Evolutionary conservation across 2,329 filamentous ascomycete species (phyloP).

Genomic region (Pseudonectria buxi): DNA sequence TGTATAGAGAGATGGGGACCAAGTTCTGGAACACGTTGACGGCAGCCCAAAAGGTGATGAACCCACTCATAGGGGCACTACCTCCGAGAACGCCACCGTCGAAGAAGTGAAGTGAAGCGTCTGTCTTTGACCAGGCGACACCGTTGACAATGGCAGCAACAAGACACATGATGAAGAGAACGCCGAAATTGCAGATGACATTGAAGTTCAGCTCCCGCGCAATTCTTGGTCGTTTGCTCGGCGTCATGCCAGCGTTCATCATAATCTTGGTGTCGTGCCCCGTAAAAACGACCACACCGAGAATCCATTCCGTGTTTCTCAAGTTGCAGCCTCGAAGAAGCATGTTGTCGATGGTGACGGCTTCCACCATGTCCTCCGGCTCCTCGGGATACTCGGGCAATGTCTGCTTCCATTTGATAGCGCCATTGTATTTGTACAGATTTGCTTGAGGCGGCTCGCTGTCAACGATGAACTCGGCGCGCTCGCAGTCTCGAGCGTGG

Average conservation of each 20-base stretch:
- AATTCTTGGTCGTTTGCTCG: slow-evolving; percentile 86
- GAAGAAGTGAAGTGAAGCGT: slow-evolving; percentile 73
- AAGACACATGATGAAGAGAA: slow-evolving; percentile 85
- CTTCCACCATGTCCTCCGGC: slow-evolving; percentile 76
- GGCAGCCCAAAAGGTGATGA: slow-evolving; percentile 95
- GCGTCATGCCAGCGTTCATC: slow-evolving; percentile 94
- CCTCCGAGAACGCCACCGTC: slow-evolving; percentile 79
- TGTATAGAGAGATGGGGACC: slow-evolving; percentile 96
- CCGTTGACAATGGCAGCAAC: slow-evolving; percentile 81
- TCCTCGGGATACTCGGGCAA: slow-evolving; percentile 57
- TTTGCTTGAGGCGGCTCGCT: slow-evolving; percentile 91
- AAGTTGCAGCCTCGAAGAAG: slow-evolving; percentile 89
- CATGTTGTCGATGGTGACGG: slow-evolving; percentile 91
- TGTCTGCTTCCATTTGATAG: slow-evolving; percentile 76
- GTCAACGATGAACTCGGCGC: slow-evolving; percentile 78
- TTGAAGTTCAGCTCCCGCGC: slow-evolving; percentile 95
- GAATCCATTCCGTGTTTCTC: slow-evolving; percentile 91
- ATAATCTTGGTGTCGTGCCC: slow-evolving; percentile 98
- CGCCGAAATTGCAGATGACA: slow-evolving; percentile 90
- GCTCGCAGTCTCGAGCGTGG: slow-evolving; percentile 89
- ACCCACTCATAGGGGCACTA: slow-evolving; percentile 70
- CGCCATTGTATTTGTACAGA: slow-evolving; percentile 89
- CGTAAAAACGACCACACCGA: slow-evolving; percentile 90
- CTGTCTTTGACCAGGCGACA: slow-evolving; percentile 65
- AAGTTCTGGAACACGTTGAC: slow-evolving; percentile 97